Percentiles rank a stretch among this genome's conserved stretches.
These are phyloP conservation scores for Xylaria intraflava DNA, from an alignment of 495 filamentous ascomycete species.

Conservation along the genomic window DNA sequence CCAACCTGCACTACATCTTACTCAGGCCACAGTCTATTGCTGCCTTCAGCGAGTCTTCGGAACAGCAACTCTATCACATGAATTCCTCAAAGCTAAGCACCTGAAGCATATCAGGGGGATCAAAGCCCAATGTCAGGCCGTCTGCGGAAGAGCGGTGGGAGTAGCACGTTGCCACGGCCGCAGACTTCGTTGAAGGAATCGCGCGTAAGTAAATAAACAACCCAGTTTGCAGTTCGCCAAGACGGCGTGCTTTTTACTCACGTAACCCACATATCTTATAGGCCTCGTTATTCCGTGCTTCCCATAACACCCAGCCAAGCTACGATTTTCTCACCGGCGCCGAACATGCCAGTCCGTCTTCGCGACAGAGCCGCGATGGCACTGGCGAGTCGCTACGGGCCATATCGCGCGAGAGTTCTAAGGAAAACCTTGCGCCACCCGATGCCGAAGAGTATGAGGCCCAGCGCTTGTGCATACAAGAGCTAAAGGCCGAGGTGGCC, in stretches of 20 bases:
- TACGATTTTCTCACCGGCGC: constrained; percentile 57
- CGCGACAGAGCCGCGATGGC: constrained; percentile 25
- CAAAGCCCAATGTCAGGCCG: constrained; percentile 18
- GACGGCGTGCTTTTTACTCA: background rate
- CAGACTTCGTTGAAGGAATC: constrained; percentile 30
- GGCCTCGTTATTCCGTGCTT: constrained; percentile 32
- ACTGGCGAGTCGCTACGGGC: constrained; percentile 27
- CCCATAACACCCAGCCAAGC: constrained; percentile 46
- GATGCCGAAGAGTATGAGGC: constrained; percentile 47
- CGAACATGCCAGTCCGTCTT: constrained; percentile 29
- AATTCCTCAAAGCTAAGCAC: background rate
- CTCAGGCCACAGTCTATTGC: too few species aligned
- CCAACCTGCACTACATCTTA: too few species aligned
- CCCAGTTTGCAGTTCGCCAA: background rate
- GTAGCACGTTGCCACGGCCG: constrained; percentile 24
- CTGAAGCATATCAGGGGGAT: background rate
- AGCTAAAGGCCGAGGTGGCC: constrained; percentile 50
- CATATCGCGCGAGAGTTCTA: constrained; percentile 40
- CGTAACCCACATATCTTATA: background rate
- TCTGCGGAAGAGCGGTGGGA: constrained; percentile 33
- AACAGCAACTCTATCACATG: background rate
- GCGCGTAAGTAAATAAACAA: constrained; percentile 35
- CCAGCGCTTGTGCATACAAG: constrained; percentile 42
- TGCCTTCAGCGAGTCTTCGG: too few species aligned
- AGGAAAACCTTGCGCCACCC: constrained; percentile 42